Evolutionary conservation across 768 basidiomycete species (phyloP).

Genomic region (Coprinopsis marcescibilis): DNA sequence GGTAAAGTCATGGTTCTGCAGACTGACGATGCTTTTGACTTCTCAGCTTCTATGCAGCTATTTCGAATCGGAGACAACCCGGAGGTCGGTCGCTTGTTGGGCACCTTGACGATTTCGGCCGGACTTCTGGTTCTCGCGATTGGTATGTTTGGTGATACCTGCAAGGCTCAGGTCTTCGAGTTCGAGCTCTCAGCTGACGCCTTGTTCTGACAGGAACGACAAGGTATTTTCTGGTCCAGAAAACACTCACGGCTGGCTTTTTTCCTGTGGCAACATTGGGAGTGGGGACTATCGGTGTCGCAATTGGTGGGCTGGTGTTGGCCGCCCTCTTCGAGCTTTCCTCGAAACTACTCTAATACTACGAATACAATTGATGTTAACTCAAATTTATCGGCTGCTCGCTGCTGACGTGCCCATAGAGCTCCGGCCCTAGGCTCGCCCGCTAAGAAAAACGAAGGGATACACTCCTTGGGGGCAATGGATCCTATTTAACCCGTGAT

Average conservation of each 20-base stretch:
- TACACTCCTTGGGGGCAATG: no score
- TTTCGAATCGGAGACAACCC: slow-evolving; percentile 8
- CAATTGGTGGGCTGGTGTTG: neutral
- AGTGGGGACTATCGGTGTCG: neutral
- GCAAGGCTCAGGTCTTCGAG: neutral
- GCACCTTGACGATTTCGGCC: slow-evolving; percentile 1
- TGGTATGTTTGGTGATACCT: slow-evolving; percentile 1
- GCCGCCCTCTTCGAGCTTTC: neutral
- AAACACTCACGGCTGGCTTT: slow-evolving; percentile 3
- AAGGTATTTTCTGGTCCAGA: slow-evolving; percentile 11
- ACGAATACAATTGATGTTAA: no score
- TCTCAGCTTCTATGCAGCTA: slow-evolving; percentile 11
- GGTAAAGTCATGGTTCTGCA: neutral
- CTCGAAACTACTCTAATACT: no score
- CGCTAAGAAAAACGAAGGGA: no score
- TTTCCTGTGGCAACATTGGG: slow-evolving; percentile 21
- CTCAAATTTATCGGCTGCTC: no score
- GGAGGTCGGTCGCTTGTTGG: neutral
- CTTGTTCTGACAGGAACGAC: slow-evolving; percentile 4
- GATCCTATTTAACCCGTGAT: neutral
- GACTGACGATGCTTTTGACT: neutral
- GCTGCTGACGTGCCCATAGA: no score
- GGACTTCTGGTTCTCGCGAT: slow-evolving; percentile 3
- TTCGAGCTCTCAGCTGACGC: neutral
- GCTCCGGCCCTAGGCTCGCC: no score